A percentile compares a stretch with the other conserved stretches of the same genome.
Evolutionary conservation across 2,329 filamentous ascomycete genomes (phyloP).

Genomic region (Botrytis fabae): DNA sequence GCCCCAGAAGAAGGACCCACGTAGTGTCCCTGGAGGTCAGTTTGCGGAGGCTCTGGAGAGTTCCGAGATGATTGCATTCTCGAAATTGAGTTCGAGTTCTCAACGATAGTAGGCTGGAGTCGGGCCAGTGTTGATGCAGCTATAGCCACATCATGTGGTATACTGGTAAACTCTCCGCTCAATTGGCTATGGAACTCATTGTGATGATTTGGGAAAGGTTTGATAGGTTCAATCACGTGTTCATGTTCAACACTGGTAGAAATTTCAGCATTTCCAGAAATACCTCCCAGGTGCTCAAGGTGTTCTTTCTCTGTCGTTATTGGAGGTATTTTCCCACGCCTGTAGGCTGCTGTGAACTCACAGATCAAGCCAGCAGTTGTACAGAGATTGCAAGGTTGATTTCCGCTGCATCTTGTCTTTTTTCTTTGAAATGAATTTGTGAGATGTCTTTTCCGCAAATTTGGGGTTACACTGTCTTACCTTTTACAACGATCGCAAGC

Average conservation of each 20-base stretch:
- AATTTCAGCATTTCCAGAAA: slow-evolving; percentile 8
- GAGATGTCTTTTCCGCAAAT: not conserved
- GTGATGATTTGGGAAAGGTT: slow-evolving; percentile 5
- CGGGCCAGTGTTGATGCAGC: slow-evolving; percentile 17
- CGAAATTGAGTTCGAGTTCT: slow-evolving; percentile 4
- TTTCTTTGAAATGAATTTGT: slow-evolving; percentile 36
- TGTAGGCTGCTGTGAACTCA: slow-evolving; percentile 53
- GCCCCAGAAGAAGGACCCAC: slow-evolving; percentile 50
- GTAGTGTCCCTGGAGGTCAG: slow-evolving; percentile 49
- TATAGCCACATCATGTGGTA: slow-evolving; percentile 15
- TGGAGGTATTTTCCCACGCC: slow-evolving; percentile 47
- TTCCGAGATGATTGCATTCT: slow-evolving; percentile 39
- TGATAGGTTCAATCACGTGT: slow-evolving; percentile 10
- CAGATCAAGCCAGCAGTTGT: slow-evolving; percentile 39
- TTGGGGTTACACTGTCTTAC: slow-evolving; percentile 37
- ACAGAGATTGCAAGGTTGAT: slow-evolving; percentile 45
- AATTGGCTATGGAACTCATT: slow-evolving; percentile 11
- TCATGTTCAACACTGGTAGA: not conserved
- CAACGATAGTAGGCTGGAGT: slow-evolving; percentile 1
- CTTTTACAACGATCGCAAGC: slow-evolving; percentile 52
- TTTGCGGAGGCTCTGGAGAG: slow-evolving; percentile 49
- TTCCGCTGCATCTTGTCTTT: slow-evolving; percentile 46
- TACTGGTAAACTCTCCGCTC: not conserved
- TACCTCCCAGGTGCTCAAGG: too few species aligned
- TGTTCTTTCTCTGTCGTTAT: slow-evolving; percentile 30